Base-by-base conservation (phyloP, 495 filamentous ascomycete species). In the Aspergillus asperescens region DNA sequence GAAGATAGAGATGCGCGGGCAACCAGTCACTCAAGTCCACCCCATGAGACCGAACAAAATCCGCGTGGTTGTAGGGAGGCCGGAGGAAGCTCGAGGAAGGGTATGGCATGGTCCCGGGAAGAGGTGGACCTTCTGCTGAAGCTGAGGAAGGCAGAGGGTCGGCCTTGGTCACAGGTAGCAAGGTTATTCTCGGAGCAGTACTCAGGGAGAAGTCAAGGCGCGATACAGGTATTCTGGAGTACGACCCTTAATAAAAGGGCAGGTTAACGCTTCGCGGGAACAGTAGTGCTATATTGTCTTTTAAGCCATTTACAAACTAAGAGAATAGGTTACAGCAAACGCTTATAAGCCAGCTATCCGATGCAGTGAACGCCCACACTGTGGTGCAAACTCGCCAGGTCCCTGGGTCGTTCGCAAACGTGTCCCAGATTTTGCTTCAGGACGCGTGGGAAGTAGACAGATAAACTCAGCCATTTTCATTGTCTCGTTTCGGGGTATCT, bases 151-250 rank as follows among this genome's bases (percentile, higher is more conserved):
- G 59, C 60, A 7, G 51, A 64, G 48, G 50, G 37, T 35, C 51
- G 49, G 34, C 35, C 56, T 45, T 62, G 60, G 60, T 53, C 57
- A 25, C 48, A 63, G 41, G 60, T 63, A 16, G 44, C 38, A 48
- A 58, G 48, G 44, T 52, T 60, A 58, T 63, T 63, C 20, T 63
- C 44, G 38, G 43, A 53, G 23, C 46, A 52, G 25, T 63, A 45
- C 60, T 54, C 54, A 43, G 60, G 57, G 1, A 46, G 57, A 42
- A 63, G 29, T 28, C 43, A 19, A 23, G 51, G 57, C 48, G 40
- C 54, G 10, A 63, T 63, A 28, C 54, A 63, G 44, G 60, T 63
- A 47, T 56, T 15, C 27, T 63, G 57, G 57, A 57, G 60, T 52
- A 59, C 50, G 32, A 54, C 18, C 27, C 58, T 60, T 41, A 60